Conservation (phyloP, 2,329 filamentous ascomycete species). For the Verticillium isaacii region DNA sequence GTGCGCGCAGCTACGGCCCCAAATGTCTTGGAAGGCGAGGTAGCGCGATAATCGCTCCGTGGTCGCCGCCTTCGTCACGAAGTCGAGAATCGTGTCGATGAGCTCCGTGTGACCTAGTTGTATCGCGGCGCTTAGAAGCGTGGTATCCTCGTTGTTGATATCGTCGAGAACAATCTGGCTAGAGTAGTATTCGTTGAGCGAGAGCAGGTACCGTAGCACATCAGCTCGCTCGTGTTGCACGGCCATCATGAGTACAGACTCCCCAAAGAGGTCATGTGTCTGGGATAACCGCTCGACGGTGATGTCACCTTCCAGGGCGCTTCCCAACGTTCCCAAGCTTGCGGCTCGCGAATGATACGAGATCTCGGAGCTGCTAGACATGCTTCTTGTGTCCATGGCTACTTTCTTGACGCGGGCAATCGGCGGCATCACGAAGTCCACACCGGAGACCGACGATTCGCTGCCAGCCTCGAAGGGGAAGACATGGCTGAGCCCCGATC, state of each 20-base stretch:
- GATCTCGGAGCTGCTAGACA: conserved; percentile 79
- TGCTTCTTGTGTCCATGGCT: conserved; percentile 82
- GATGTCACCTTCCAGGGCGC: conserved; percentile 76
- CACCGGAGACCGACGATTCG: conserved; percentile 17
- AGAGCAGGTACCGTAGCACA: conserved; percentile 74
- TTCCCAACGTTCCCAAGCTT: conserved; percentile 70
- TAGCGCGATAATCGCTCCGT: conserved; percentile 60
- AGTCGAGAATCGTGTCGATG: conserved; percentile 70
- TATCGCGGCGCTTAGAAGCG: conserved; percentile 82
- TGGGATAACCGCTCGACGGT: conserved; percentile 75
- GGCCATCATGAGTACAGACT: conserved; percentile 86
- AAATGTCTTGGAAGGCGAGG: conserved; percentile 69
- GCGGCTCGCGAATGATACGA: conserved; percentile 78
- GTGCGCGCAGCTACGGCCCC: conserved; percentile 88
- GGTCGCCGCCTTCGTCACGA: conserved; percentile 54
- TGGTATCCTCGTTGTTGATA: conserved; percentile 84
- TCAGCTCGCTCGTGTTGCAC: conserved; percentile 67
- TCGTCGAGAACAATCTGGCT: conserved; percentile 70
- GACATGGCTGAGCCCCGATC: conserved; percentile 70
- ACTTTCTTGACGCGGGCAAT: conserved; percentile 68
- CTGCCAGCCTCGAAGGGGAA: conserved; percentile 70
- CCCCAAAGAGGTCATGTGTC: conserved; percentile 65
- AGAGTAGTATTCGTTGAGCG: conserved; percentile 71
- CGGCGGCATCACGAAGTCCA: conserved; percentile 23
- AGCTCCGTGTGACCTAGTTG: conserved; percentile 75